Percentiles rank a stretch among this genome's conserved stretches.
These are phyloP conservation scores for Leersia perrieri DNA, from an alignment of 176 grass and related monocot genomes.

Conservation along the genomic window DNA sequence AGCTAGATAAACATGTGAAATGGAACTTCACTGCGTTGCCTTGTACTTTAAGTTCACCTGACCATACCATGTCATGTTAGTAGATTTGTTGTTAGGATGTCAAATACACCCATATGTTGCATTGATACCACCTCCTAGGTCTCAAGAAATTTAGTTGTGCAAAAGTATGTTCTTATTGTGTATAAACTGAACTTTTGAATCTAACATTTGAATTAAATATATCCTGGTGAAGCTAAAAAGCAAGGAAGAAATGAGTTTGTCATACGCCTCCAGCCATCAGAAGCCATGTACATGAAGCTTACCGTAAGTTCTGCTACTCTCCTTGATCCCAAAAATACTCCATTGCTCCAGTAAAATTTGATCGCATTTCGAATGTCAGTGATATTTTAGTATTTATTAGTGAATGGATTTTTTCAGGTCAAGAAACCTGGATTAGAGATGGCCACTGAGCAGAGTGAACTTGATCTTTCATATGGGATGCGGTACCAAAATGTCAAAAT, in stretches of 20 bases:
- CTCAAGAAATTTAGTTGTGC: background rate
- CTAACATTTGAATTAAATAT: slow-evolving; percentile 23
- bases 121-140: background rate
- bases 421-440: slow-evolving; percentile 99
- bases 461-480: slow-evolving; percentile 96
- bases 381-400: slow-evolving; percentile 5
- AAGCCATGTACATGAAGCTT: slow-evolving; percentile 99
- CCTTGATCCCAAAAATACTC: background rate
- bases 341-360: background rate
- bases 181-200: slow-evolving; percentile 13
- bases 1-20: background rate
- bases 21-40: background rate
- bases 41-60: background rate
- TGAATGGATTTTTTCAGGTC: slow-evolving; percentile 50
- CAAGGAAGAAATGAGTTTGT: slow-evolving; percentile 99
- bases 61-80: background rate
- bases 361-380: slow-evolving; percentile 1
- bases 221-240: slow-evolving; percentile 72
- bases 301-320: slow-evolving; percentile 67
- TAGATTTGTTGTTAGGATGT: background rate
- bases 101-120: background rate
- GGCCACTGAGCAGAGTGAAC: slow-evolving; percentile 96
- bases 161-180: slow-evolving; percentile 3
- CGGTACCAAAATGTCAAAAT: slow-evolving; percentile 90
- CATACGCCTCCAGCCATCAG: slow-evolving; percentile 92